Evolutionary conservation across 805 yeast species (phyloP), one percentile per base, ranked within the genome.

Genomic region (Kodamaea restingae): DNA sequence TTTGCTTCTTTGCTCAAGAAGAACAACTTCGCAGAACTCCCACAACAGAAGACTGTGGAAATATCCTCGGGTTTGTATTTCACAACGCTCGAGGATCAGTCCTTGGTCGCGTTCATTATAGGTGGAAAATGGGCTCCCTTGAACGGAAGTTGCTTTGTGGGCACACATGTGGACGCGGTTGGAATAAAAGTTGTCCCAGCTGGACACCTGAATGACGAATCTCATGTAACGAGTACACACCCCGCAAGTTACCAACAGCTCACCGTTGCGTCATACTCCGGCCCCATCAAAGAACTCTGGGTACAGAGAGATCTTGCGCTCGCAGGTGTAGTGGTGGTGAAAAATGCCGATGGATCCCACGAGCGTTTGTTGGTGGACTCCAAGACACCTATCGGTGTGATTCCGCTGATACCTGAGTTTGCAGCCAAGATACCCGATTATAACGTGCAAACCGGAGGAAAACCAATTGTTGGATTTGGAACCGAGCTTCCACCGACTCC

Each of bases 201-300:
- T 7, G 43, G 42, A 20, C 5, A 5, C 1, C 45, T 41, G 45
- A 55, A 58, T 2, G 39, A 51, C 27, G 70, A 20, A 20, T 20
- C 22, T 20, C 22, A 20, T 5, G n/a, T n/a, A n/a, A n/a, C n/a
- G n/a, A n/a, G 22, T 5, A 20, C 22, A 20, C 22, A 20, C 5
- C 5, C 22, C 22, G 8, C 22, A 70, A 4, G n/a, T n/a, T 68
- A 64, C 44, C 60, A 63, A 14, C 38, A 58, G 15, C 50, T 68
- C 22, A 71, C 71, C 1, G 71, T 67, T 10, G 70, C 71, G 7
- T 61, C 64, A 5, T 68, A 68, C 41, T 63, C 70, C 2, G 70
- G 71, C 2, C 48, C 61, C 2, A 49, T 65, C 22, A 56, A 52
- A 26, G 50, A 54, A 24, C 38, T 60, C 4, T 67, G 73, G 72